Evolutionary conservation across 2,329 filamentous ascomycete genomes (phyloP), one percentile per base, ranked within the genome.

Genomic region (Trichoderma asperellum): DNA sequence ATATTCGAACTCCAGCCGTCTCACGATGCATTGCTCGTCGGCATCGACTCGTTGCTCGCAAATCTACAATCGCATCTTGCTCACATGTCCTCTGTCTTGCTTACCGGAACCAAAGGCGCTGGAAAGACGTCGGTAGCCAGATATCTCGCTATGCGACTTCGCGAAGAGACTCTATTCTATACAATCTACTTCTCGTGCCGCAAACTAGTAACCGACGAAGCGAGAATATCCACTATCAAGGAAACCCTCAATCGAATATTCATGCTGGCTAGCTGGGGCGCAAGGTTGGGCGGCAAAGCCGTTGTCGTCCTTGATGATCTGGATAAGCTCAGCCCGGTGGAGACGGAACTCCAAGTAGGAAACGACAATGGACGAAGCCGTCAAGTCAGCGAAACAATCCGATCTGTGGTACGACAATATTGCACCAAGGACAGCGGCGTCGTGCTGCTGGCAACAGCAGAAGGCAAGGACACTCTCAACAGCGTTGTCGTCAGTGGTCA

Each of bases 341-440:
- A 99, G 80, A 97, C 94, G 0, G 96, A 99, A 78, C 85, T 99
- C 14, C 93, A 97, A 79, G 92, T 97, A 5, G 93, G 93, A 71
- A 94, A 94, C 70, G 94, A 98, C 74, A 98, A 99, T 76, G 93
- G 93, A 21, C 88, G 95, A 72, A 98, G 94, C 77, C 89, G 94
- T 40, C 94, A 98, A 75, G 89, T 97, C 69, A 97, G 94, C 77
- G 96, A 99, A 79, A 89, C 93, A 0, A 86, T 99, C 5, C 92
- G 92, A 76, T 89, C 91, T 0, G 89, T 96, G 72, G 92, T 95
- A 0, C 88, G 90, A 68, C 92, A 97, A 76, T 94, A 95, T 77
- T 97, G 94, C 77, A 89, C 88, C 0, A 86, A 88, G 71, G 90
- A 93, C 70, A 93, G 91, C 71, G 90, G 91, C 2, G 92, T 99